Evolutionary conservation across 345 rosid genomes (phyloP).

Genomic region (Dipteronia dyeriana): DNA sequence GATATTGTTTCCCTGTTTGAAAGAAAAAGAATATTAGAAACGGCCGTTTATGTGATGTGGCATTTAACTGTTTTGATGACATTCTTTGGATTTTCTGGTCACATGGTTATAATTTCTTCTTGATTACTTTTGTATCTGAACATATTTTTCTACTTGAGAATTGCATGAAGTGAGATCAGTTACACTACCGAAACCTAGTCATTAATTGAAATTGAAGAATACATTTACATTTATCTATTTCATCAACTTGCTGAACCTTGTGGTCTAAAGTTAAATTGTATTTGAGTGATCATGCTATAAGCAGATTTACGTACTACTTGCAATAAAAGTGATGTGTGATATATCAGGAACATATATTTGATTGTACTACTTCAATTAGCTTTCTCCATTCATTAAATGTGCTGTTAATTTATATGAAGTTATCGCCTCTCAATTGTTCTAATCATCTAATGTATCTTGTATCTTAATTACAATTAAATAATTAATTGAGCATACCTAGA

Average conservation of each 20-base stretch:
- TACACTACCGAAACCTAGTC: neutral
- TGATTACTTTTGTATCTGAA: neutral
- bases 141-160: neutral
- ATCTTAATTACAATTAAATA: no score
- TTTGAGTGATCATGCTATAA: neutral
- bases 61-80: neutral
- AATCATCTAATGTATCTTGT: neutral
- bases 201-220: conserved; percentile 3
- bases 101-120: neutral
- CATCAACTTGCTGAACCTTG: neutral
- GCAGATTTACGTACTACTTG: neutral
- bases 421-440: neutral
- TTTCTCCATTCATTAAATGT: neutral
- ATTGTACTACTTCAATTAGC: neutral
- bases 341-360: neutral
- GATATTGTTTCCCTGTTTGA: neutral
- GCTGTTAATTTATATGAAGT: neutral
- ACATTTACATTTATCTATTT: neutral
- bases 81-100: neutral
- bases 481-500: neutral
- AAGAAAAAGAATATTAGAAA: neutral
- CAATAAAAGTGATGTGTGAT: neutral
- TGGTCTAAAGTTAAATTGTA: neutral
- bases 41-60: neutral
- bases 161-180: neutral